phyloP scores from a whole-genome alignment of 352 stramenopile species.

The Globisporangium lucens region DNA sequence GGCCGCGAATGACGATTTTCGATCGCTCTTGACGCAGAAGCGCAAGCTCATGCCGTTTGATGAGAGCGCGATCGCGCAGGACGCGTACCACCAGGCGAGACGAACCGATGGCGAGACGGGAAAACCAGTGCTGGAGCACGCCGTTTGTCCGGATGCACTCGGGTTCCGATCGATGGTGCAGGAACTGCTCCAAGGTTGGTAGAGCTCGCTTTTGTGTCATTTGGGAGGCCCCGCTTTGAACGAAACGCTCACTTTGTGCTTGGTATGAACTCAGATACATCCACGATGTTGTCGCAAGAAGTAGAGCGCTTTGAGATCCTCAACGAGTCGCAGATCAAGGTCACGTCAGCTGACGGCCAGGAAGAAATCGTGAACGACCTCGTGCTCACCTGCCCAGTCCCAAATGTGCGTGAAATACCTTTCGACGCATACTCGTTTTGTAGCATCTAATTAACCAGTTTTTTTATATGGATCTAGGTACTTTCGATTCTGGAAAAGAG shows the following conservation, averaged over 20 bases:
- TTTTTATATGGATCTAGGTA: constrained; percentile 14
- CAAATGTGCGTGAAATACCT: constrained; percentile 27
- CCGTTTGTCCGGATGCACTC: constrained; percentile 33
- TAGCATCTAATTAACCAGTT: neutral
- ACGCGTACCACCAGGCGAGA: constrained; percentile 31
- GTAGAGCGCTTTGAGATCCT: constrained; percentile 58
- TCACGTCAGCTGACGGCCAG: constrained; percentile 34
- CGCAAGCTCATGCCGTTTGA: constrained; percentile 38
- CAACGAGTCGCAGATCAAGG: constrained; percentile 42
- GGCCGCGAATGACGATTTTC: constrained; percentile 47
- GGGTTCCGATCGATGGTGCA: constrained; percentile 61
- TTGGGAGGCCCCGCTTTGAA: neutral
- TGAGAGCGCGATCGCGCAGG: constrained; percentile 46
- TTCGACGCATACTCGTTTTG: neutral
- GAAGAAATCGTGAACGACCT: constrained; percentile 61
- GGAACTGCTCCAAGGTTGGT: constrained; percentile 36
- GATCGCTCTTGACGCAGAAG: constrained; percentile 30
- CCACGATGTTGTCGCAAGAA: constrained; percentile 34
- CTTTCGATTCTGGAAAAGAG: constrained; percentile 57
- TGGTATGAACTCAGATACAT: constrained; percentile 26
- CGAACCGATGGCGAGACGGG: constrained; percentile 1
- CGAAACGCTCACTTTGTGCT: neutral
- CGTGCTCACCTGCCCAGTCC: constrained; percentile 67
- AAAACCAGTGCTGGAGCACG: constrained; percentile 31
- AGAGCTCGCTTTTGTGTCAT: neutral